phyloP scores from a whole-genome alignment of 116 monocot genomes.

The Cymodocea nodosa region DNA sequence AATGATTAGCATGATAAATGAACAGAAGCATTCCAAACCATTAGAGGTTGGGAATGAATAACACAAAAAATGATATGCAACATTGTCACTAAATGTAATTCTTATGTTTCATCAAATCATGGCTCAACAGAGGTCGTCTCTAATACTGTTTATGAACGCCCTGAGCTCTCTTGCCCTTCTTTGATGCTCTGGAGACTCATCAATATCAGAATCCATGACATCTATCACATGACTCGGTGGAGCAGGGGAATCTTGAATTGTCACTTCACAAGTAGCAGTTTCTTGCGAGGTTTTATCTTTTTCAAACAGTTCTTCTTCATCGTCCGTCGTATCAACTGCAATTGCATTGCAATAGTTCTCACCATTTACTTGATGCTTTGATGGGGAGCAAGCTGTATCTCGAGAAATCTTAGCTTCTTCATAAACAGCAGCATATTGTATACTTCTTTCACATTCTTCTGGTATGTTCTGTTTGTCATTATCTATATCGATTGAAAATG shows the following conservation, averaged over 20 bases:
- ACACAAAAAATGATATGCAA: no score
- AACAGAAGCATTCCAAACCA: no score
- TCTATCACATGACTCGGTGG: constrained; percentile 13
- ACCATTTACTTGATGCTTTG: no score
- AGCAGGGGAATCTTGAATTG: not conserved
- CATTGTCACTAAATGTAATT: no score
- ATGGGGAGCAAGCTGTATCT: not conserved
- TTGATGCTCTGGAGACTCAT: constrained; percentile 40
- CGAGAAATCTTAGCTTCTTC: not conserved
- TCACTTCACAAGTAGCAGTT: no score
- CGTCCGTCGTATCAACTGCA: no score
- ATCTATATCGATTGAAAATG: constrained; percentile 12
- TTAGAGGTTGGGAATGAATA: no score
- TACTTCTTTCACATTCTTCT: not conserved
- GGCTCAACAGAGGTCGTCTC: constrained; percentile 27
- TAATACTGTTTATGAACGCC: constrained; percentile 37
- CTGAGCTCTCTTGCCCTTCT: constrained; percentile 43
- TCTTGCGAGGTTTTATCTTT: no score
- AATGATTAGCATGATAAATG: no score
- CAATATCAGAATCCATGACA: constrained; percentile 36
- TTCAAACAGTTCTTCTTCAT: no score
- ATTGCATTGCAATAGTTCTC: no score
- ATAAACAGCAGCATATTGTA: not conserved
- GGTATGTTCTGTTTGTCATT: not conserved
- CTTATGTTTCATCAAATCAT: no score